Percentiles rank a stretch among this genome's conserved stretches.
These are phyloP conservation scores for Umbelopsis vinacea DNA, from an alignment of 192 early-diverging fungal species.

Conservation along the genomic window DNA sequence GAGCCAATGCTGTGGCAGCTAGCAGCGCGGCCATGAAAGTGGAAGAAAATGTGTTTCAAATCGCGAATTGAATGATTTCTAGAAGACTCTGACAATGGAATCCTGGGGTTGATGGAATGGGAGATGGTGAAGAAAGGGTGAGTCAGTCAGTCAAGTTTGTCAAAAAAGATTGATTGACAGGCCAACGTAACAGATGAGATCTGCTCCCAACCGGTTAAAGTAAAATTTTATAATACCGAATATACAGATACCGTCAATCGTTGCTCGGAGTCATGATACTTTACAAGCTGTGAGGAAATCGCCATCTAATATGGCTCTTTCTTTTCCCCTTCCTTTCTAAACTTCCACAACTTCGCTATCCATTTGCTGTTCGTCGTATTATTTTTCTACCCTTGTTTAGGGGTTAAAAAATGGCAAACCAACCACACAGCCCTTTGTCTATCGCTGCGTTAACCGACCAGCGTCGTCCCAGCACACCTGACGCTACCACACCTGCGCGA, in stretches of 20 bases:
- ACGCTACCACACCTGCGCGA: slow-evolving; percentile 3
- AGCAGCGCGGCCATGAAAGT: too few relatives aligned
- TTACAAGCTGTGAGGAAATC: slow-evolving; percentile 2
- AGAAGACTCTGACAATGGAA: neutral
- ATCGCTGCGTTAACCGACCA: slow-evolving; percentile 17
- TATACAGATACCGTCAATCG: slow-evolving; percentile 22
- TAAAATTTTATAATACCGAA: slow-evolving; percentile 21
- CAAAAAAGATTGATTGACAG: slow-evolving; percentile 24
- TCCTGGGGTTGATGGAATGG: neutral
- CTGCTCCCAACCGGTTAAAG: slow-evolving; percentile 3
- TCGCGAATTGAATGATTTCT: too few relatives aligned
- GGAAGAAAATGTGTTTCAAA: too few relatives aligned
- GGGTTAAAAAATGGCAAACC: slow-evolving; percentile 21
- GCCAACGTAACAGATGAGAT: slow-evolving; percentile 15
- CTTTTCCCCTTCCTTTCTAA: slow-evolving; percentile 13
- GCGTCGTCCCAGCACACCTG: neutral
- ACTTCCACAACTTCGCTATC: neutral
- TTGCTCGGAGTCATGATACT: slow-evolving; percentile 21
- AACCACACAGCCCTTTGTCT: slow-evolving; percentile 13
- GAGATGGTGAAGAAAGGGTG: neutral
- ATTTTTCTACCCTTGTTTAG: slow-evolving; percentile 16
- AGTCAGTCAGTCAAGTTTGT: slow-evolving; percentile 14
- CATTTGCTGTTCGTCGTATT: neutral
- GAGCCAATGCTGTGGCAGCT: neutral
- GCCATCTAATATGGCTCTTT: slow-evolving; percentile 19